phyloP scores from a whole-genome alignment of 2,329 filamentous ascomycete genomes.

The Fusarium irregulare region DNA sequence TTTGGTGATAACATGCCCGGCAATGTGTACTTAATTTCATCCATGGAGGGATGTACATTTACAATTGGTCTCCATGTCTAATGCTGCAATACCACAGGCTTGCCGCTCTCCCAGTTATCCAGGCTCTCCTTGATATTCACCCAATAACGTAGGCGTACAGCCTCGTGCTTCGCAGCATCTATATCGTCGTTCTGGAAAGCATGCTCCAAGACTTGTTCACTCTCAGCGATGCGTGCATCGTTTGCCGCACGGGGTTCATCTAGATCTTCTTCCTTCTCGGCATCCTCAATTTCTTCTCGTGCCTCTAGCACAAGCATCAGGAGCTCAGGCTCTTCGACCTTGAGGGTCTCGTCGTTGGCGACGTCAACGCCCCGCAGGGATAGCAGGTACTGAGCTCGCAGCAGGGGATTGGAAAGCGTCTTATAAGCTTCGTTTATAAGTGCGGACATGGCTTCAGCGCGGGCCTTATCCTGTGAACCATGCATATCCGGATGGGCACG shows the following conservation, averaged over 20 bases:
- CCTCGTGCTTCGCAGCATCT: constrained; percentile 74
- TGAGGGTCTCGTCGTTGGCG: constrained; percentile 79
- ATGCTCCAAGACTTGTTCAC: constrained; percentile 70
- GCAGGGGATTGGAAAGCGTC: constrained; percentile 81
- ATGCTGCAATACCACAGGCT: constrained; percentile 66
- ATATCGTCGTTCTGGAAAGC: constrained; percentile 76
- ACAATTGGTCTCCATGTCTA: constrained; percentile 29
- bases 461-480: constrained; percentile 63
- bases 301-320: constrained; percentile 85
- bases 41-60: not conserved
- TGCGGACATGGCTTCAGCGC: constrained; percentile 82
- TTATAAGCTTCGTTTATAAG: constrained; percentile 93
- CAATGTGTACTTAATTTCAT: not conserved
- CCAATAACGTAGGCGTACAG: constrained; percentile 88
- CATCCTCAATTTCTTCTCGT: constrained; percentile 79
- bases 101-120: constrained; percentile 85
- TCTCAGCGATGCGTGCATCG: constrained; percentile 71
- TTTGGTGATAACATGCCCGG: no score
- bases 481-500: constrained; percentile 79
- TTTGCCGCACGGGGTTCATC: constrained; percentile 72
- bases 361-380: constrained; percentile 80
- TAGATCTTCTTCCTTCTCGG: constrained; percentile 73
- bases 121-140: constrained; percentile 85
- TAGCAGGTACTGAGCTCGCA: constrained; percentile 90
- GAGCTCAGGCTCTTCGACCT: constrained; percentile 74